These are phyloP conservation scores for Oidiodendron maius DNA, from an alignment of 495 filamentous ascomycete genomes.

Conservation along the genomic window DNA sequence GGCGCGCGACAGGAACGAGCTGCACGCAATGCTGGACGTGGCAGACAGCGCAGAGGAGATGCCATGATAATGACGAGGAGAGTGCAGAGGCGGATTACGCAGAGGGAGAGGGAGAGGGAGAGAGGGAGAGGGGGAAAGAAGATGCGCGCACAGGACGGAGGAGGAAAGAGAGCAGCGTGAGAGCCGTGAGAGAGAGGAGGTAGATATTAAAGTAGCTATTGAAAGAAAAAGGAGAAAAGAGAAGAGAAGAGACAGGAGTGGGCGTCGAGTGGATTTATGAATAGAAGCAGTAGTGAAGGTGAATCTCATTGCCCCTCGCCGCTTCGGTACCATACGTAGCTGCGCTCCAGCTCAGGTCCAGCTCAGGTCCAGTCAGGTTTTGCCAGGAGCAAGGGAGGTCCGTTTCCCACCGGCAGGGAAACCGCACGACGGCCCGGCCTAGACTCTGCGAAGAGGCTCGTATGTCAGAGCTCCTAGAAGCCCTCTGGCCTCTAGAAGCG, in stretches of 20 bases:
- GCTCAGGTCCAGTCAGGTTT: no score
- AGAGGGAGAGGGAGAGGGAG: neutral
- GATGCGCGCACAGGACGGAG: neutral
- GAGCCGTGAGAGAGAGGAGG: neutral
- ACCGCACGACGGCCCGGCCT: no score
- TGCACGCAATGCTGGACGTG: neutral
- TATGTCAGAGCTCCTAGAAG: no score
- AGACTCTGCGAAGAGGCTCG: no score
- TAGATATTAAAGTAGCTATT: neutral
- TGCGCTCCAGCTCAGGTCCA: no score
- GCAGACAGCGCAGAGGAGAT: neutral
- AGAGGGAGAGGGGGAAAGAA: neutral
- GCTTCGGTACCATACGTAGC: no score
- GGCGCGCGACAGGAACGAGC: neutral
- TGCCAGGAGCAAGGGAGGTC: no score
- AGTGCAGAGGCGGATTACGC: neutral
- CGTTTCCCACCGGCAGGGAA: no score
- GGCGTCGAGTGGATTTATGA: no score
- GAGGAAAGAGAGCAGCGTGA: neutral
- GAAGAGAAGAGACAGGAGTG: neutral
- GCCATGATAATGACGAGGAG: neutral
- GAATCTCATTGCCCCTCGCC: no score
- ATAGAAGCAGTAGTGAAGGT: no score
- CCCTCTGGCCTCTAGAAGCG: no score
- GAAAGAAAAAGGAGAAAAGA: neutral